phyloP scores from a whole-genome alignment of 2,329 filamentous ascomycete genomes.

The Penicillium sp. region DNA sequence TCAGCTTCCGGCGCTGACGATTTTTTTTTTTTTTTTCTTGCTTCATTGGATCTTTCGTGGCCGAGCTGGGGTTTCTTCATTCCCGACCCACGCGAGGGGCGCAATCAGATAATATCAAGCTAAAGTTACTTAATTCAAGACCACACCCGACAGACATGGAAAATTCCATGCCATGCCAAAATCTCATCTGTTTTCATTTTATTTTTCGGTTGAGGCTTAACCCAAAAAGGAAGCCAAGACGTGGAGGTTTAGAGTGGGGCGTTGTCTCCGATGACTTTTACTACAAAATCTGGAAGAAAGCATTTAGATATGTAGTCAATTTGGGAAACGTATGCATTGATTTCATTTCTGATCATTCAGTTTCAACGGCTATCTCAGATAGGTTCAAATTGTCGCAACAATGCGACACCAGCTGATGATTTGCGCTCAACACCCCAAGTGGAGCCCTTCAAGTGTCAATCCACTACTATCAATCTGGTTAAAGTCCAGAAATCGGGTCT shows the following conservation, averaged over 20 bases:
- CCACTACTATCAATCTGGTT: neutral
- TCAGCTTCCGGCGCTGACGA: neutral
- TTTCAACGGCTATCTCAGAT: no score
- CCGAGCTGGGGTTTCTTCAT: no score
- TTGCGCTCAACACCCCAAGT: neutral
- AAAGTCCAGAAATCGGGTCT: neutral
- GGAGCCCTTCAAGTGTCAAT: neutral
- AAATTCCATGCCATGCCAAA: no score
- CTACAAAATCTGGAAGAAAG: no score
- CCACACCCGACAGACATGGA: no score
- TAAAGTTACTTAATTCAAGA: neutral
- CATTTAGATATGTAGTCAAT: no score
- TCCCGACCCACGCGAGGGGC: no score
- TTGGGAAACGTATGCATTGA: no score
- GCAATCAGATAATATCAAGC: no score
- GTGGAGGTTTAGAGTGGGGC: neutral
- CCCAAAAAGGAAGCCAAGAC: neutral
- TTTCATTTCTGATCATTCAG: no score
- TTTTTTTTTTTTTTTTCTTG: neutral
- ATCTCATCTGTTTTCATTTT: neutral
- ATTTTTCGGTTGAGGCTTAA: neutral
- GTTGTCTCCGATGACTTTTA: neutral
- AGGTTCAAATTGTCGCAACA: no score
- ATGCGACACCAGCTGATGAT: no score
- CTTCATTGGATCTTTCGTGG: neutral